Conservation (phyloP, 1,139 yeast genomes). For the Keqinozyma sinolaborantium region DNA sequence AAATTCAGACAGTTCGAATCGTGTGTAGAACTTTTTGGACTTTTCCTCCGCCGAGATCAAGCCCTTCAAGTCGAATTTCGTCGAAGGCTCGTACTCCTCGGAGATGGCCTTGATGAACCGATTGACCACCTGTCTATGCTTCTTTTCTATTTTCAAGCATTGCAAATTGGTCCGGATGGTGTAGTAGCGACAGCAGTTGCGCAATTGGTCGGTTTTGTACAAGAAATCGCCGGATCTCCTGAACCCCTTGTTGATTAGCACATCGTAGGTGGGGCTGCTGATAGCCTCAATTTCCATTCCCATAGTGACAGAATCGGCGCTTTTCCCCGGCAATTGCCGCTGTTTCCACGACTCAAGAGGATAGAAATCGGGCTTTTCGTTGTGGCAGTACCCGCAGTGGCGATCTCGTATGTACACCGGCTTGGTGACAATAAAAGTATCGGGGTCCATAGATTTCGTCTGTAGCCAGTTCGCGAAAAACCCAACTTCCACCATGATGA, state of each 20-base stretch:
- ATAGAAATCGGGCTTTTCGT: constrained; percentile 38
- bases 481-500: constrained; percentile 5
- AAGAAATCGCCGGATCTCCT: constrained; percentile 75
- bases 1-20: constrained; percentile 51
- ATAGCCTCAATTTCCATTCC: constrained; percentile 50
- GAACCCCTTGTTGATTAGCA: constrained; percentile 65
- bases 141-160: constrained; percentile 52
- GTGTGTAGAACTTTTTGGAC: constrained; percentile 40
- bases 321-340: constrained; percentile 11
- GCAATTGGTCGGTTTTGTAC: constrained; percentile 68
- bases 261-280: constrained; percentile 55
- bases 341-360: constrained; percentile 26
- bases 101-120: constrained; percentile 50
- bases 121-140: constrained; percentile 63
- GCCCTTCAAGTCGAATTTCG: constrained; percentile 15
- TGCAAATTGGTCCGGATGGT: constrained; percentile 65
- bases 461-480: constrained; percentile 1
- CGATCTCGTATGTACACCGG: constrained; percentile 21
- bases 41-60: constrained; percentile 21
- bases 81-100: constrained; percentile 11
- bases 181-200: constrained; percentile 80
- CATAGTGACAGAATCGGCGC: constrained; percentile 31
- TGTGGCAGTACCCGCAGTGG: constrained; percentile 65
- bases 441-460: not conserved
- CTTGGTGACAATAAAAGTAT: constrained; percentile 10